Base-by-base conservation (phyloP, 345 rosid genomes). In the Hibiscus mutabilis region DNA sequence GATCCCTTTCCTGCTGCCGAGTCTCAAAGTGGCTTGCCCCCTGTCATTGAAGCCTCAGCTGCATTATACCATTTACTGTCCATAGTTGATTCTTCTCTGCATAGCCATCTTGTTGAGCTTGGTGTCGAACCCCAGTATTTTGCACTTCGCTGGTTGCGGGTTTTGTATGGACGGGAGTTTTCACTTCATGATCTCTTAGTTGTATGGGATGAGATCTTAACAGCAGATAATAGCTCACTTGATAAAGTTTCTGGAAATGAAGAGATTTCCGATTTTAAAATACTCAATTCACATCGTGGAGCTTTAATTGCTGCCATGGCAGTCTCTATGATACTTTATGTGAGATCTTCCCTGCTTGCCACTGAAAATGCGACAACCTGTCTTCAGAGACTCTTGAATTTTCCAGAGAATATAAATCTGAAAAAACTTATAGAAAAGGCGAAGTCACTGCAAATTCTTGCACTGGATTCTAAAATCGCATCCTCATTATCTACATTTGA, bases 71-170 rank as follows among this genome's bases (percentile, higher is more conserved):
- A 86, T 82, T 78, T 95, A 71, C 82, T 95, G 15, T 89, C 91
- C 15, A 77, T 88, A 6, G 87, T 88, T 25, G 99, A 95, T 86
- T 87, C 92, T 37, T 87, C 96, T 73, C 86, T 95, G 69, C 92
- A 92, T 76, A 83, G 88, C 77, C 99, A 95, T 82, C 88, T 95
- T 3, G 86, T 89, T 24, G 97, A 95, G 72, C 92, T 95, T 12
- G 94, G 97, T 70, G 97, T 92, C 70, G 98, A 95, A 81, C 99
- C 99, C 35, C 99, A 92, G 79, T 92, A 95, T 82, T 95, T 95
- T 73, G 89, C 91, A 58, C 94, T 95, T 58, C 96, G 99, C 37
- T 95, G 99, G 99, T 73, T 95, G 68, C 79, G 98, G 2, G 99
- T 95, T 75, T 77, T 92, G 80, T 95, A 88, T 77, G 98, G 98